Base-by-base conservation (phyloP, 2,329 filamentous ascomycete species). In the Neonectria punicea region DNA sequence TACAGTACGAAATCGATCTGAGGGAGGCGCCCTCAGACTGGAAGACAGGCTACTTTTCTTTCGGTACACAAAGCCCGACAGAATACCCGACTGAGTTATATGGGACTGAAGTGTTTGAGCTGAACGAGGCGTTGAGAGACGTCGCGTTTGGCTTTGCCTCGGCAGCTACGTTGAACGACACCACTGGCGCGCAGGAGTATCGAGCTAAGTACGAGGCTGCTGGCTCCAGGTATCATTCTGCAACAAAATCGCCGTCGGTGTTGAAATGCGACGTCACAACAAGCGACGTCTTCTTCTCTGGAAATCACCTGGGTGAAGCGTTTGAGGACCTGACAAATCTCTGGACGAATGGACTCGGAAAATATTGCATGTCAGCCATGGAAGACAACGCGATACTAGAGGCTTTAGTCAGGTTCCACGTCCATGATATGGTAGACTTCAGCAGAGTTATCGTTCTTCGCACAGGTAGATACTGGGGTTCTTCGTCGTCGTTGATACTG, bases 1-100 rank as follows among this genome's bases (percentile, higher is more conserved):
- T 58, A 7, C 67, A 69, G 36, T 67, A 67, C 25, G 67, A 69
- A 51, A 63, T 67, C 55, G 67, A 69, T 53, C 51, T 57, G 3
- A 54, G 65, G 13, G 67, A 69, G 59, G 53, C 61, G 39, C 58
- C 62, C 5, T 9, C 18, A 8, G 59, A 49, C 22, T 69, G 59
- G 61, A 34, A 57, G 11, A 57, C 65, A n/a, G 61, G 62, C 18
- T 69, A 67, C 30, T 62, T 69, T 13, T 60, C 65, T 9, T 67
- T 66, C 34, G 65, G 67, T n/a, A 59, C 61, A 5, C 43, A 41
- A 8, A 43, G 54, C 14, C 67, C 67, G 5, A 22, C 10, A 5
- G 50, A 67, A 14, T 67, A 66, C 18, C 67, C 67, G 9, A 56
- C 39, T 5, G 58, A 60, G 18, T 60, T 60, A n/a, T 64, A 61